phyloP scores from a whole-genome alignment of 441 rosid species.

The Mallotus japonicus region DNA sequence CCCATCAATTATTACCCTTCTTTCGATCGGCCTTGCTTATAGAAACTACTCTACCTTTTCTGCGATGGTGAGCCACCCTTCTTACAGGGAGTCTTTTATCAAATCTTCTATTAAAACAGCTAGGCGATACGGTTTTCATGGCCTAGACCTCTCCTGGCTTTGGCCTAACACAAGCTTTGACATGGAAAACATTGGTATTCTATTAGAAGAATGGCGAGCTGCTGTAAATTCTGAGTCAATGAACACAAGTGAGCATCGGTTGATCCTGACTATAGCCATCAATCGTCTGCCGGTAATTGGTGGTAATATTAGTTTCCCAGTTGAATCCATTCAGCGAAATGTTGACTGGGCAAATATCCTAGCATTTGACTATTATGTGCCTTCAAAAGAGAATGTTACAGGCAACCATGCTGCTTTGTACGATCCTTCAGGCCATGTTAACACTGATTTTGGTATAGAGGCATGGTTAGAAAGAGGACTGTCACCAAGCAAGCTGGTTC shows the following conservation, averaged over 20 bases:
- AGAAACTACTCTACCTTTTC: constrained; percentile 22
- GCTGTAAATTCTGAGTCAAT: constrained; percentile 34
- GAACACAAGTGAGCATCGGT: constrained; percentile 16
- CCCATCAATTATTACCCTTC: constrained; percentile 35
- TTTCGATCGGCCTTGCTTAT: constrained; percentile 29
- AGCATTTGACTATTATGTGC: constrained; percentile 47
- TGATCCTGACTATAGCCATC: constrained; percentile 30
- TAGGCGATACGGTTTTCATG: constrained; percentile 39
- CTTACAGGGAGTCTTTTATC: constrained; percentile 35
- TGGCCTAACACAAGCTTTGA: constrained; percentile 34
- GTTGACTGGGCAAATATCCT: constrained; percentile 47
- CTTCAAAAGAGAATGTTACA: constrained; percentile 36
- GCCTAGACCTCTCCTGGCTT: constrained; percentile 36
- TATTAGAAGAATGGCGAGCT: constrained; percentile 40
- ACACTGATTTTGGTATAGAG: constrained; percentile 40
- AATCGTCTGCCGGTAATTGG: constrained; percentile 21
- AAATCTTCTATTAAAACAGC: constrained; percentile 36
- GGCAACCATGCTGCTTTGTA: constrained; percentile 45
- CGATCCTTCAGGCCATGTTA: constrained; percentile 27
- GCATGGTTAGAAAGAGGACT: constrained; percentile 36
- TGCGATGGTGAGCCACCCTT: constrained; percentile 25
- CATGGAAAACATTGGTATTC: constrained; percentile 20
- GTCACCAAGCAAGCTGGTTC: constrained; percentile 35
- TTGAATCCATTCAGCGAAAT: constrained; percentile 31
- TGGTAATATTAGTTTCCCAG: constrained; percentile 28